Conservation (phyloP, 345 rosid genomes). For the Populus nigra region DNA sequence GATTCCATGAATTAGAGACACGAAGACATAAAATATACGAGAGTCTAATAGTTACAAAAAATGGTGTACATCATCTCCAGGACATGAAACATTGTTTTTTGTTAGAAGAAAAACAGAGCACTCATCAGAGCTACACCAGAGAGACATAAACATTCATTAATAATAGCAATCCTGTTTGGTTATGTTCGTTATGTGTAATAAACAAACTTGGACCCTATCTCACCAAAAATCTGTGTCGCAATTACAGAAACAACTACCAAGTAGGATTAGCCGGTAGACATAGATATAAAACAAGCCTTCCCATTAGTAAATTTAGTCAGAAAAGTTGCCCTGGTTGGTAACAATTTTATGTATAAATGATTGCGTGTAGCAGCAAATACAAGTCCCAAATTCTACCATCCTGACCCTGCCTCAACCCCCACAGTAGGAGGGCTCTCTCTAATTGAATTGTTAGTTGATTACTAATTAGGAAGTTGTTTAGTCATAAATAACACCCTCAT, state of each 20-base stretch:
- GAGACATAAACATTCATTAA: no score
- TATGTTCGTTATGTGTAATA: neutral
- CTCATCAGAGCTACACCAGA: no score
- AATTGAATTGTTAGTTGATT: neutral
- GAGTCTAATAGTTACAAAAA: no score
- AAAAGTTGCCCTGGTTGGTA: no score
- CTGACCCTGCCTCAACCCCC: neutral
- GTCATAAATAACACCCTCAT: neutral
- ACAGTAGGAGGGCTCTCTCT: neutral
- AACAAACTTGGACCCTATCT: neutral
- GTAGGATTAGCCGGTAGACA: neutral
- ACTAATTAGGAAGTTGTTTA: neutral
- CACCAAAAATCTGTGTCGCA: neutral
- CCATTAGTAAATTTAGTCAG: no score
- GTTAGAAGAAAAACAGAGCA: no score
- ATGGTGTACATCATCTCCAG: no score
- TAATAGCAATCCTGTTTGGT: neutral
- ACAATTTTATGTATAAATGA: no score
- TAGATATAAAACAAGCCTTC: no score
- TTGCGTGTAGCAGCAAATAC: neutral
- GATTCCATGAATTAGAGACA: neutral
- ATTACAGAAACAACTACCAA: conserved; percentile 8
- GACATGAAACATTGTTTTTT: no score
- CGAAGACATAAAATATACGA: neutral
- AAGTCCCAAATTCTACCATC: neutral